phyloP scores from a whole-genome alignment of 2,329 filamentous ascomycete genomes.

The Diaporthe destruens region DNA sequence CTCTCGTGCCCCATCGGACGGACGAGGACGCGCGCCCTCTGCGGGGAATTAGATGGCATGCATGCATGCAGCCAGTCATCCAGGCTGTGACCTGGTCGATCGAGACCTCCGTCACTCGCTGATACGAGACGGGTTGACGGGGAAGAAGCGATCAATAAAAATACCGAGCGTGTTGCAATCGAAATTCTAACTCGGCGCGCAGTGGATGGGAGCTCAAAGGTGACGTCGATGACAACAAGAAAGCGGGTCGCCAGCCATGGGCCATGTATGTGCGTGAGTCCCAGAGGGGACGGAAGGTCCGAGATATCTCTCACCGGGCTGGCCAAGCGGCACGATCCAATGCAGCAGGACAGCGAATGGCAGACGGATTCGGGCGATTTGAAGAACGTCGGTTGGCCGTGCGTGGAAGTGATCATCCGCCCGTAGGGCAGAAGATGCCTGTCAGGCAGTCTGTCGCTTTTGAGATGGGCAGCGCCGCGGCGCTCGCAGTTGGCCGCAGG shows the following conservation, averaged over 20 bases:
- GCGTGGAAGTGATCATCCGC: slow-evolving; percentile 33
- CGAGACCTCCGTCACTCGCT: slow-evolving; percentile 28
- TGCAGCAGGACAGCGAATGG: slow-evolving; percentile 18
- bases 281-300: slow-evolving; percentile 27
- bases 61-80: slow-evolving; percentile 7
- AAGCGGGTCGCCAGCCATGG: neutral
- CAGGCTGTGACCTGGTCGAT: slow-evolving; percentile 17
- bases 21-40: neutral
- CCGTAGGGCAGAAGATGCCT: slow-evolving; percentile 36
- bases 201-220: slow-evolving; percentile 7
- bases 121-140: neutral
- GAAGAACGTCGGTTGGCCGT: neutral
- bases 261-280: slow-evolving; percentile 2
- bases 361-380: slow-evolving; percentile 14
- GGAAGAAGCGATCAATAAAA: neutral
- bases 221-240: neutral
- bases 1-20: neutral
- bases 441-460: neutral
- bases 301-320: slow-evolving; percentile 28
- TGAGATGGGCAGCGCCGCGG: slow-evolving; percentile 16
- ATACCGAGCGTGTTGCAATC: neutral
- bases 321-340: slow-evolving; percentile 14
- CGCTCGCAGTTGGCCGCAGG: neutral
- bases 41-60: neutral
- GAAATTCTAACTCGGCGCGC: neutral